Conservation (phyloP, 768 basidiomycete genomes). For the Collybiopsis confluens region DNA sequence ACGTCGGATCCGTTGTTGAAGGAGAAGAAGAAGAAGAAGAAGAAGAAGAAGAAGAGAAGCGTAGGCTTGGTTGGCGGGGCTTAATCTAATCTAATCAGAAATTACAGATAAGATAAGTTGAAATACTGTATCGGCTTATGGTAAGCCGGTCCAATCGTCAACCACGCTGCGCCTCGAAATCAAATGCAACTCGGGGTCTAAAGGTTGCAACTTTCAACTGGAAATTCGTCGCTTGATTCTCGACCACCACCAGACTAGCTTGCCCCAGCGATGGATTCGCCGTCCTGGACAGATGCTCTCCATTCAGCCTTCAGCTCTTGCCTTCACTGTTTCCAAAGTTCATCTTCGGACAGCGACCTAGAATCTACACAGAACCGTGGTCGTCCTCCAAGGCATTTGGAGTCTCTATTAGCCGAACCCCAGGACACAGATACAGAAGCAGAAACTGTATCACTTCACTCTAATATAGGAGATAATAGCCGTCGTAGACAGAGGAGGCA, state of each 20-base stretch:
- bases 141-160: no score
- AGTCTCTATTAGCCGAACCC: slow-evolving; percentile 19
- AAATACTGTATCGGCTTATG: no score
- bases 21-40: no score
- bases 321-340: slow-evolving; percentile 47
- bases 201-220: neutral
- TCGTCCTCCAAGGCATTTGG: slow-evolving; percentile 39
- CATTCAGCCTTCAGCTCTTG: slow-evolving; percentile 58
- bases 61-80: no score
- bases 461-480: slow-evolving; percentile 44
- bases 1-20: no score
- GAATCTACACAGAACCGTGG: slow-evolving; percentile 31
- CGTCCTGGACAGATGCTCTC: slow-evolving; percentile 62
- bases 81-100: no score
- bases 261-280: slow-evolving; percentile 35
- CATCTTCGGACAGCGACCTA: slow-evolving; percentile 24
- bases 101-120: no score
- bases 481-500: slow-evolving; percentile 28
- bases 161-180: no score
- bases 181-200: no score
- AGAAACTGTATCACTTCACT: slow-evolving; percentile 63
- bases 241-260: neutral
- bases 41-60: no score
- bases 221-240: neutral
- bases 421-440: slow-evolving; percentile 47